Evolutionary conservation across 331 rosid species (phyloP).

Genomic region (Spiraea crenata): DNA sequence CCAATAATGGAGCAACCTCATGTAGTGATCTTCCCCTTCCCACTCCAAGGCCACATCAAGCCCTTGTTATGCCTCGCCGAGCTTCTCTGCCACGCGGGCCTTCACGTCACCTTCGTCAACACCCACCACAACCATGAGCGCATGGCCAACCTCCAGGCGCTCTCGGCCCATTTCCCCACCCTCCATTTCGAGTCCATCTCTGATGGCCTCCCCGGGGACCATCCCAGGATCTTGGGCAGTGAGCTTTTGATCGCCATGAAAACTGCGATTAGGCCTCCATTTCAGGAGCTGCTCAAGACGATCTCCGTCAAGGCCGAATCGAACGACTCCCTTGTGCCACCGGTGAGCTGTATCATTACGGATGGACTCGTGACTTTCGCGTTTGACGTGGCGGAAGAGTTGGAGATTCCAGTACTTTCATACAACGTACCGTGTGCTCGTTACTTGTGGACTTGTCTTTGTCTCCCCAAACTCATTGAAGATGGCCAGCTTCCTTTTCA

Average conservation of each 20-base stretch:
- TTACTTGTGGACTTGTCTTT: slow-evolving; percentile 35
- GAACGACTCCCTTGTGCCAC: neutral
- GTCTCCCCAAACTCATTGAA: slow-evolving; percentile 27
- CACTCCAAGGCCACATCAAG: slow-evolving; percentile 17
- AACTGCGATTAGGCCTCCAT: slow-evolving; percentile 13
- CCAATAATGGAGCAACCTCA: slow-evolving; percentile 3
- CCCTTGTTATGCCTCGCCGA: slow-evolving; percentile 28
- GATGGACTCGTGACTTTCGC: slow-evolving; percentile 39
- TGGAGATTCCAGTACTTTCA: slow-evolving; percentile 36
- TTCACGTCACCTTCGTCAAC: slow-evolving; percentile 31
- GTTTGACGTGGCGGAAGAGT: slow-evolving; percentile 29
- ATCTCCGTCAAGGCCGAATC: neutral
- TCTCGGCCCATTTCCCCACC: slow-evolving; percentile 20
- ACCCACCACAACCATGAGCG: slow-evolving; percentile 24
- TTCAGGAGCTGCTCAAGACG: slow-evolving; percentile 23
- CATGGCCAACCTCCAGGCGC: slow-evolving; percentile 4
- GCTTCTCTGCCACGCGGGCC: slow-evolving; percentile 23
- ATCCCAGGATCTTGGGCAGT: slow-evolving; percentile 23
- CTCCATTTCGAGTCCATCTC: slow-evolving; percentile 38
- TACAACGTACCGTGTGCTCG: slow-evolving; percentile 37
- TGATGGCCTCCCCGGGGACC: slow-evolving; percentile 18
- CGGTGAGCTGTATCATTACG: slow-evolving; percentile 33
- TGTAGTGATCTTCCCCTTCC: slow-evolving; percentile 14
- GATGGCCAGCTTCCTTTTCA: slow-evolving; percentile 37
- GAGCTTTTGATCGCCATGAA: neutral